Evolutionary conservation across 2,329 filamentous ascomycete species (phyloP).

Genomic region (Colletotrichum sp.): DNA sequence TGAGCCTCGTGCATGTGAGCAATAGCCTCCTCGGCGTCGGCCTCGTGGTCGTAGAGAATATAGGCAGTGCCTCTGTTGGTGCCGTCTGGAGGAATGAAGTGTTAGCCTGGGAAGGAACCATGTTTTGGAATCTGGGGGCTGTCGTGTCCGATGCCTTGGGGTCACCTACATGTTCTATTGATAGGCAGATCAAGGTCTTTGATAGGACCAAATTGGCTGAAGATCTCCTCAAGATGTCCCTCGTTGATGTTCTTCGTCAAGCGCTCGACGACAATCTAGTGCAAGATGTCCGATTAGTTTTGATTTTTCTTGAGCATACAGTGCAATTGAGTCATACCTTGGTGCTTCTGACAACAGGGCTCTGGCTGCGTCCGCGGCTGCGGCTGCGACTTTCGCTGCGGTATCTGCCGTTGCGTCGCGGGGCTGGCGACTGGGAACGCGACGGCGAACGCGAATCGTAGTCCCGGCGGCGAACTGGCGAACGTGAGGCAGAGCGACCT

Average conservation of each 20-base stretch:
- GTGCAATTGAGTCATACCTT: slow-evolving; percentile 48
- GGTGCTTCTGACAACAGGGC: slow-evolving; percentile 49
- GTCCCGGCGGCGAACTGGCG: slow-evolving; percentile 33
- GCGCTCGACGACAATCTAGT: slow-evolving; percentile 93
- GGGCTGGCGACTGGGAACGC: slow-evolving; percentile 32
- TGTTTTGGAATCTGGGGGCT: not conserved
- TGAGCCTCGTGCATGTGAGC: slow-evolving; percentile 99
- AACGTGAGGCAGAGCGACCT: slow-evolving; percentile 30
- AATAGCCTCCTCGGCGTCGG: slow-evolving; percentile 86
- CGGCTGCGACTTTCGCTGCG: slow-evolving; percentile 31
- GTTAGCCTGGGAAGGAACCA: slow-evolving; percentile 11
- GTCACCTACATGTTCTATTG: slow-evolving; percentile 57
- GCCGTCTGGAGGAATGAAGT: slow-evolving; percentile 61
- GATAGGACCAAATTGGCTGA: slow-evolving; percentile 85
- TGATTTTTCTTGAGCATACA: not conserved
- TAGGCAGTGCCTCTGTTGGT: slow-evolving; percentile 94
- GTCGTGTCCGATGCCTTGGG: not conserved
- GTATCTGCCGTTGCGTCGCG: slow-evolving; percentile 41
- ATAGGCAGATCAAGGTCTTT: slow-evolving; percentile 88
- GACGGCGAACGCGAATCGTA: slow-evolving; percentile 34
- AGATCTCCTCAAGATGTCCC: slow-evolving; percentile 88
- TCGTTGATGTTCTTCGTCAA: slow-evolving; percentile 95
- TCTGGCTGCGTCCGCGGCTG: slow-evolving; percentile 30
- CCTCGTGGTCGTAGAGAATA: slow-evolving; percentile 79
- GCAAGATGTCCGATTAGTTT: not conserved